phyloP scores from a whole-genome alignment of 768 basidiomycete species.

The Lentinula detonsa region DNA sequence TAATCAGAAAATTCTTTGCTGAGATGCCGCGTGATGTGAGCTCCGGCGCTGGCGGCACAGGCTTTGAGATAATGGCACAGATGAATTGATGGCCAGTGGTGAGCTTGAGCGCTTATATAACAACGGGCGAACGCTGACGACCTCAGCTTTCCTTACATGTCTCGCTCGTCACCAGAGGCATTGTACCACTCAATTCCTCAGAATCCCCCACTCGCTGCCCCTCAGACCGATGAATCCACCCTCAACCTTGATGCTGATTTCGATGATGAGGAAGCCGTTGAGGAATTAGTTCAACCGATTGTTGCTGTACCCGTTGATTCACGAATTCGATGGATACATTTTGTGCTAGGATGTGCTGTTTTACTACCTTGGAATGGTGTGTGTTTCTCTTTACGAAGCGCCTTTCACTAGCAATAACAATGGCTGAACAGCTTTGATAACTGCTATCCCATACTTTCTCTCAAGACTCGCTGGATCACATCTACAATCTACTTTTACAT shows the following conservation, averaged over 20 bases:
- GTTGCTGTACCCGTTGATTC: conserved; percentile 21
- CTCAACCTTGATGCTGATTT: conserved; percentile 22
- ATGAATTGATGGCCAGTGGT: too few relatives aligned
- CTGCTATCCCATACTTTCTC: conserved; percentile 77
- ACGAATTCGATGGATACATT: conserved; percentile 57
- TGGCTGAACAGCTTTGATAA: conserved; percentile 62
- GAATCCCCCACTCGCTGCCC: conserved; percentile 18
- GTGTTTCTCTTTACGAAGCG: not conserved
- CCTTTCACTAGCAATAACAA: not conserved
- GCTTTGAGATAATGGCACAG: too few relatives aligned
- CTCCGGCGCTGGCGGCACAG: too few relatives aligned
- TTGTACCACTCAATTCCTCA: conserved; percentile 41
- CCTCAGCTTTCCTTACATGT: conserved; percentile 15
- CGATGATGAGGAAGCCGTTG: conserved; percentile 20
- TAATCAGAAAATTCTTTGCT: too few relatives aligned
- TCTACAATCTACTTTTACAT: conserved; percentile 52
- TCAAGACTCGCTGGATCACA: conserved; percentile 60
- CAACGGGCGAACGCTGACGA: not conserved
- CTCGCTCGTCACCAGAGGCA: conserved; percentile 27
- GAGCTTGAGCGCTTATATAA: too few relatives aligned
- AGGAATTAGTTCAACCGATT: not conserved
- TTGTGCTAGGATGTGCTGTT: conserved; percentile 60
- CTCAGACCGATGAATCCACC: conserved; percentile 17
- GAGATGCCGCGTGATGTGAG: too few relatives aligned
- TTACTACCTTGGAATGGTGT: conserved; percentile 90